Evolutionary conservation across 306 rosid genomes (phyloP).

Genomic region (Leucaena leucocephala): DNA sequence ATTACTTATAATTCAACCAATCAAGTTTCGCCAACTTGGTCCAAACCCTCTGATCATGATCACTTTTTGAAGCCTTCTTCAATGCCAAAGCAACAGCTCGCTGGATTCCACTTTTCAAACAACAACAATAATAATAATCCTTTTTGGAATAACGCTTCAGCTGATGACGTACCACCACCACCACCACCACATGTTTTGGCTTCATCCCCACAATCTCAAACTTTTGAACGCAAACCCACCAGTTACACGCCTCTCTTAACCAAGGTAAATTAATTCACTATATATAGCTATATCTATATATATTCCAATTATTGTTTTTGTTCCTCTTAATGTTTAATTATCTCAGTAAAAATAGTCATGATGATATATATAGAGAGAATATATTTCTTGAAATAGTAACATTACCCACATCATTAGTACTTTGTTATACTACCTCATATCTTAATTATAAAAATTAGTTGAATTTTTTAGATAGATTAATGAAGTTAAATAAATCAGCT

Average conservation of each 20-base stretch:
- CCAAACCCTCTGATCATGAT: slow-evolving; percentile 47
- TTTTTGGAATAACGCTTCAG: not conserved
- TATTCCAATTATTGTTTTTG: no score
- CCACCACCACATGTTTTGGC: slow-evolving; percentile 34
- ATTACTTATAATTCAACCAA: slow-evolving; percentile 34
- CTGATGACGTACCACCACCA: not conserved
- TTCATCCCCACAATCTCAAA: slow-evolving; percentile 42
- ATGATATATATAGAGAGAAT: not conserved
- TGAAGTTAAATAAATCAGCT: no score
- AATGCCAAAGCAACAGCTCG: slow-evolving; percentile 27
- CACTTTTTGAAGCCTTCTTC: slow-evolving; percentile 40
- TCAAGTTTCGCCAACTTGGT: slow-evolving; percentile 47
- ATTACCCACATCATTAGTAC: not conserved
- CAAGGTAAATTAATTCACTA: slow-evolving; percentile 52
- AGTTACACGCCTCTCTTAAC: slow-evolving; percentile 45
- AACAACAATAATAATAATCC: no score
- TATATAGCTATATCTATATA: not conserved
- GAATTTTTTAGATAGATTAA: no score
- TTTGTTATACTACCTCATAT: not conserved
- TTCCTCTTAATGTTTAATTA: not conserved
- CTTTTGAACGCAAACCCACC: slow-evolving; percentile 49
- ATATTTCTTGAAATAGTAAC: no score
- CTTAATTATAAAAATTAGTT: no score
- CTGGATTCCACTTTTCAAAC: slow-evolving; percentile 65
- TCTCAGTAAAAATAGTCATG: no score